Base-by-base conservation (phyloP, 805 yeast species). In the Wickerhamomyces tratensis region DNA sequence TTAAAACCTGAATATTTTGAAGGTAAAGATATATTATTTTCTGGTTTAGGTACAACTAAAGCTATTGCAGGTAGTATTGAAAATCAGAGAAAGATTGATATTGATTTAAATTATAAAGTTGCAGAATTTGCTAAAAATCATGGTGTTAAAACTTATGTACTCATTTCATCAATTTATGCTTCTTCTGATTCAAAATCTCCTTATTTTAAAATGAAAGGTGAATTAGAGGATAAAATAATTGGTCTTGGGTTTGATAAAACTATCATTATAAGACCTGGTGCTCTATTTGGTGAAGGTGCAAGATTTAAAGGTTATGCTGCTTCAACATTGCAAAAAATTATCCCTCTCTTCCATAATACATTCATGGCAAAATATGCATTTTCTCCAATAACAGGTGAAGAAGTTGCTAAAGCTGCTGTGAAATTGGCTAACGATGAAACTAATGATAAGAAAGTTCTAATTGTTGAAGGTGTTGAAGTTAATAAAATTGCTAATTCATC, bases 191-290 rank as follows among this genome's bases (percentile, higher is more conserved):
- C 88, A 0, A 49, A 53, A 10, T 66, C 83, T 33, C 70, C 78
- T 6, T 87, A 87, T 51, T 47, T 74, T 35, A 67, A 66, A 45
- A 66, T 81, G 57, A 87, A 87, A 58, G 94, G 91, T 15, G 71
- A 77, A 40, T 64, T 82, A 39, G 96, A 88, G 55, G 70, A 77
- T 36, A 87, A 76, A 27, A 61, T 87, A 6, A 58, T 67, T 36
- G 76, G 64, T 0, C 63, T 86, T 43, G 67, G 66, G 31, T 88
- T 86, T 58, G 78, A 77, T 14, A 68, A 76, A 39, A 77, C 87
- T 2, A 71, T 86, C 37, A 79, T 88, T 44, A 60, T 87, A 42
- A 71, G 86, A 50, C 96, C 96, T 0, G 95, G 95, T 5, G 61
- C 70, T 1, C 64, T 86, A 14, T 51, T 85, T 6, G 95, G 95